Percentiles rank a stretch among this genome's conserved stretches.
These are phyloP conservation scores for Sporodiniella umbellata DNA, from an alignment of 371 early-diverging fungal genomes.

Conservation along the genomic window DNA sequence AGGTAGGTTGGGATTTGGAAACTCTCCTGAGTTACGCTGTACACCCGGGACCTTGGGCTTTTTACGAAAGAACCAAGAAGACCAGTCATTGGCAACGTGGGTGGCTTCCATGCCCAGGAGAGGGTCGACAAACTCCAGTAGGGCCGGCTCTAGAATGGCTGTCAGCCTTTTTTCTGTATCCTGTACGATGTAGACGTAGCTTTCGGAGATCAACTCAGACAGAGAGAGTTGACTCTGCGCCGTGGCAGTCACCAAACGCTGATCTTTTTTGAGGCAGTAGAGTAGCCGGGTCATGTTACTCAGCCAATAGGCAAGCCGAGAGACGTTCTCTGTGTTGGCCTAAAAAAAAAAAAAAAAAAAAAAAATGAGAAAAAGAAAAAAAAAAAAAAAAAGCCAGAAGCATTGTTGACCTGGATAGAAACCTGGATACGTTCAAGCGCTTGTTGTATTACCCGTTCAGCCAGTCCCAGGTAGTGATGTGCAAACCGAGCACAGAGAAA, in stretches of 20 bases:
- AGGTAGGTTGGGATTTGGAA: not conserved
- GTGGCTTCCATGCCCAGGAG: conserved; percentile 68
- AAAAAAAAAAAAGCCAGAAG: conserved; percentile 51
- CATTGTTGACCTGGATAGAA: too few species aligned
- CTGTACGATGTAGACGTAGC: conserved; percentile 56
- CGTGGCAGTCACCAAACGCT: conserved; percentile 60
- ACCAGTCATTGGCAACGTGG: conserved; percentile 61
- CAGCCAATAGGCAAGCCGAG: conserved; percentile 73
- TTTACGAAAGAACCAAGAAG: conserved; percentile 46
- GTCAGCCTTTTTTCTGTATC: conserved; percentile 57
- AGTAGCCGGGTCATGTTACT: conserved; percentile 72
- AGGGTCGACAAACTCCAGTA: conserved; percentile 70
- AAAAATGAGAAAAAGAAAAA: too few species aligned
- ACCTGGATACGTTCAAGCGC: too few species aligned
- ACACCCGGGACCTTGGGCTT: conserved; percentile 6
- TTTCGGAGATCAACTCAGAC: conserved; percentile 69
- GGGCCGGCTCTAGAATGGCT: conserved; percentile 56
- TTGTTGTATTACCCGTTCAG: too few species aligned
- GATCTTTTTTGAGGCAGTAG: conserved; percentile 80
- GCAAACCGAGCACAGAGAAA: conserved; percentile 89
- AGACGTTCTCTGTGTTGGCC: conserved; percentile 27
- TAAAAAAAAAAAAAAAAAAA: too few species aligned
- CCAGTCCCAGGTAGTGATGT: too few species aligned
- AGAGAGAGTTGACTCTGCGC: conserved; percentile 60
- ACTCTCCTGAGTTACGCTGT: not conserved